These are phyloP conservation scores for Colletotrichum kahawae DNA, from an alignment of 2,329 filamentous ascomycete genomes.

Conservation along the genomic window DNA sequence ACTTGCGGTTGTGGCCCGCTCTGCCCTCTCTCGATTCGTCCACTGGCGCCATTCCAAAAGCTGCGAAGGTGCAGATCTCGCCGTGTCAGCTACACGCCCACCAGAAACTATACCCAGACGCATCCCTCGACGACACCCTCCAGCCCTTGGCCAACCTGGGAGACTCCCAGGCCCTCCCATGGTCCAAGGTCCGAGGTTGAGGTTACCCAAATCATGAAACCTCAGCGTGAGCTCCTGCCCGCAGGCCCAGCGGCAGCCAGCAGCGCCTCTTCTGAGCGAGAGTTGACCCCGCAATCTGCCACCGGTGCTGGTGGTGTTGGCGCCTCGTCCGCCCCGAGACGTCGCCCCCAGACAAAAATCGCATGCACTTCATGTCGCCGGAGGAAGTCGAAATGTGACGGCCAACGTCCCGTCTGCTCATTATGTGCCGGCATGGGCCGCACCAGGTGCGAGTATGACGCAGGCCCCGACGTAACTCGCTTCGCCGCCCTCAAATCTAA, in stretches of 20 bases:
- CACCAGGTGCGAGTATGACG: slow-evolving; percentile 22
- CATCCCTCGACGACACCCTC: neutral
- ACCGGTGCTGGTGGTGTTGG: neutral
- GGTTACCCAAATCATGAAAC: slow-evolving; percentile 13
- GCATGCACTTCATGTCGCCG: slow-evolving; percentile 22
- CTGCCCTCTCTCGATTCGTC: slow-evolving; percentile 18
- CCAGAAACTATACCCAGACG: neutral
- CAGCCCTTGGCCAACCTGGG: neutral
- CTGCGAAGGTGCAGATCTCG: neutral
- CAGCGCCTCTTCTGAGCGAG: slow-evolving; percentile 10
- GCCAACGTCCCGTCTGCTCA: slow-evolving; percentile 20
- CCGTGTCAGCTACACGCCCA: slow-evolving; percentile 1
- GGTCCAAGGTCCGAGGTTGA: neutral
- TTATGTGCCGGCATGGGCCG: slow-evolving; percentile 20
- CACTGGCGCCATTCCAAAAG: slow-evolving; percentile 7
- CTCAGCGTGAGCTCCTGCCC: slow-evolving; percentile 21
- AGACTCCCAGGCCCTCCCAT: neutral
- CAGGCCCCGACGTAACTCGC: slow-evolving; percentile 21
- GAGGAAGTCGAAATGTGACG: slow-evolving; percentile 23
- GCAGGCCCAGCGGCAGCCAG: slow-evolving; percentile 11
- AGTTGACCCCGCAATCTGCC: slow-evolving; percentile 11
- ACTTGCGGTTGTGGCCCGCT: slow-evolving; percentile 16
- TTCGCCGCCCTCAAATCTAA: slow-evolving; percentile 19
- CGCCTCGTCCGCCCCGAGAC: slow-evolving; percentile 1
- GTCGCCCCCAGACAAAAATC: slow-evolving; percentile 21